phyloP scores from a whole-genome alignment of 441 rosid species.

The Pelargonium australe region DNA sequence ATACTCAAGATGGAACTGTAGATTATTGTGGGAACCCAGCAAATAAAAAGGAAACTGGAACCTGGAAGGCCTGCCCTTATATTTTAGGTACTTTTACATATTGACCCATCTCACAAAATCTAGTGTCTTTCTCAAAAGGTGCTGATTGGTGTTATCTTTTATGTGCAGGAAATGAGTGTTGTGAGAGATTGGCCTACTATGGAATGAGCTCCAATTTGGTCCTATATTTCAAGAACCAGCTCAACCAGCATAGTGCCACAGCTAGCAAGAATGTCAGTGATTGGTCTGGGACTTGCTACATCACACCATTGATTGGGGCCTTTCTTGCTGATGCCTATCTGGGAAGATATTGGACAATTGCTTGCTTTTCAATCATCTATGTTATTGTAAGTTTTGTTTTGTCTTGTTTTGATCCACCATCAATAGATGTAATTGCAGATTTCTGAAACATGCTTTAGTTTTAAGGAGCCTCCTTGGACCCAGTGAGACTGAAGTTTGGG shows the following conservation, averaged over 20 bases:
- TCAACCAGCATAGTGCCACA: slow-evolving; percentile 60
- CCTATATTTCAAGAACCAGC: slow-evolving; percentile 53
- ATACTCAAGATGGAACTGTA: slow-evolving; percentile 74
- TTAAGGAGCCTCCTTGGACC: too few species aligned
- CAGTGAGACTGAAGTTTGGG: too few species aligned
- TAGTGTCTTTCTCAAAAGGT: not conserved
- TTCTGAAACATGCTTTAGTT: too few species aligned
- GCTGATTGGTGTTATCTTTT: not conserved
- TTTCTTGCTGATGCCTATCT: slow-evolving; percentile 85
- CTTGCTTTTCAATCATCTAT: slow-evolving; percentile 61
- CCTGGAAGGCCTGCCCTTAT: slow-evolving; percentile 87
- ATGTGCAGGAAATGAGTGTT: slow-evolving; percentile 68
- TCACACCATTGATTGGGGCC: slow-evolving; percentile 83
- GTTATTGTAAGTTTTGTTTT: slow-evolving; percentile 47
- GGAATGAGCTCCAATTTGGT: slow-evolving; percentile 95
- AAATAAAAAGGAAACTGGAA: slow-evolving; percentile 58
- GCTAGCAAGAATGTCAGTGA: slow-evolving; percentile 82
- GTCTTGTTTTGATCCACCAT: not conserved
- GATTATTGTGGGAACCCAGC: slow-evolving; percentile 66
- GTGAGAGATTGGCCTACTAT: slow-evolving; percentile 95
- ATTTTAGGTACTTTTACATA: slow-evolving; percentile 55
- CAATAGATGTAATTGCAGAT: not conserved
- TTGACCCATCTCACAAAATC: not conserved
- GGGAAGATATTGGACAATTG: slow-evolving; percentile 86
- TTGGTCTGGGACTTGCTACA: slow-evolving; percentile 91